Conservation (phyloP, 2,329 filamentous ascomycete genomes). For the Aspergillus puulaauensis region DNA sequence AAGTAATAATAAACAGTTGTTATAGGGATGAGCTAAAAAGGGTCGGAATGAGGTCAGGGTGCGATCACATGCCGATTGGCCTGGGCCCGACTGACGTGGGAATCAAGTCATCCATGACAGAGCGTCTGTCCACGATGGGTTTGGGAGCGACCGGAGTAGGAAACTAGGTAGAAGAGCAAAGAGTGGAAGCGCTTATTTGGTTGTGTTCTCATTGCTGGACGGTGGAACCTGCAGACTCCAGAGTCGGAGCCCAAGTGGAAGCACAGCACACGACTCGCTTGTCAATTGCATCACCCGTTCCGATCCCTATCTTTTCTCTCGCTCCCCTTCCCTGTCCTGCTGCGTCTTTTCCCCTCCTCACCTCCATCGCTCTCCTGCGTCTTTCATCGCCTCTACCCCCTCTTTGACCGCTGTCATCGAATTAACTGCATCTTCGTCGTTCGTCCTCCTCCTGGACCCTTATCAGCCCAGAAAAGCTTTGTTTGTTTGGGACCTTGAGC, state of each 20-base stretch:
- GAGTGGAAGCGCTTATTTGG: not conserved
- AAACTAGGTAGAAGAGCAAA: not conserved
- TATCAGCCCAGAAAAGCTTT: conserved; percentile 11
- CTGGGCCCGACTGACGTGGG: conserved; percentile 9
- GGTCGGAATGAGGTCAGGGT: not conserved
- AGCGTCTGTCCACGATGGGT: not conserved
- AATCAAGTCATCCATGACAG: not conserved
- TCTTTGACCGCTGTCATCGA: conserved; percentile 2
- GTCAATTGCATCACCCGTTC: conserved; percentile 21
- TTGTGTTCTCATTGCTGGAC: not conserved
- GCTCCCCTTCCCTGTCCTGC: conserved; percentile 17
- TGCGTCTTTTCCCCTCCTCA: not conserved
- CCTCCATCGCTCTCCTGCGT: not conserved
- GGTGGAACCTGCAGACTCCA: conserved; percentile 10
- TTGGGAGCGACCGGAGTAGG: no score
- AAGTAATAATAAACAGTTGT: no score
- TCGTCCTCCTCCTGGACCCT: conserved; percentile 9
- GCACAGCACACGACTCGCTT: conserved; percentile 22
- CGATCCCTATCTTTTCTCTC: conserved; percentile 9
- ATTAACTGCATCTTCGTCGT: conserved; percentile 9
- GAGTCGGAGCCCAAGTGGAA: conserved; percentile 11
- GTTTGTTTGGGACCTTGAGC: conserved; percentile 11
- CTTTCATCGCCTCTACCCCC: conserved; percentile 17
- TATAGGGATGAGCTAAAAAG: not conserved
- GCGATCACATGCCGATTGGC: conserved; percentile 15